phyloP scores from a whole-genome alignment of 768 basidiomycete genomes.

The Boletus coccyginus region DNA sequence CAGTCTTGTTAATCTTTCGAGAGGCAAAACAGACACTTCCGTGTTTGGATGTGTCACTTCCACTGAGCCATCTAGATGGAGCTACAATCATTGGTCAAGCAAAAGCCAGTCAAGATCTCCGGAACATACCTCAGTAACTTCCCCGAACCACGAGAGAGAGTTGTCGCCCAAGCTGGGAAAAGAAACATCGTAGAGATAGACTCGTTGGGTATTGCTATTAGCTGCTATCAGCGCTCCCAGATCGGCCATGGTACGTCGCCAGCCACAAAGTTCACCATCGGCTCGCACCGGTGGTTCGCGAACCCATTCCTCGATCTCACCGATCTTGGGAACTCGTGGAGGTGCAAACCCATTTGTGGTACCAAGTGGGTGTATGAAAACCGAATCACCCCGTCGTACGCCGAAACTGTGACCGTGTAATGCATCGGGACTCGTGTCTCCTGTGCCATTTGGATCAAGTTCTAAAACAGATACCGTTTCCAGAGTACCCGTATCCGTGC shows the following conservation, averaged over 20 bases:
- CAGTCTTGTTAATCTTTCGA: slow-evolving; percentile 70
- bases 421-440: slow-evolving; percentile 45
- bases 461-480: slow-evolving; percentile 83
- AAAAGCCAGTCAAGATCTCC: slow-evolving; percentile 4
- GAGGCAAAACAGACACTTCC: slow-evolving; percentile 46
- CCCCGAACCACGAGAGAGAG: slow-evolving; percentile 76
- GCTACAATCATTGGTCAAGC: slow-evolving; percentile 37
- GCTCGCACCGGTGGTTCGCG: slow-evolving; percentile 51
- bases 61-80: slow-evolving; percentile 71
- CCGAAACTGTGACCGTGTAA: slow-evolving; percentile 63
- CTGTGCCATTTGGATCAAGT: slow-evolving; percentile 79
- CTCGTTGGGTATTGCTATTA: slow-evolving; percentile 38
- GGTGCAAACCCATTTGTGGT: slow-evolving; percentile 67
- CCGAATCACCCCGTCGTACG: slow-evolving; percentile 78
- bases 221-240: slow-evolving; percentile 58
- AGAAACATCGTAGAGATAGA: slow-evolving; percentile 41
- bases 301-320: slow-evolving; percentile 81
- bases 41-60: slow-evolving; percentile 70
- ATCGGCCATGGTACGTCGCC: slow-evolving; percentile 72
- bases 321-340: slow-evolving; percentile 79
- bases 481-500: slow-evolving; percentile 47
- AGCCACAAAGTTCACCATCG: slow-evolving; percentile 57
- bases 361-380: slow-evolving; percentile 71
- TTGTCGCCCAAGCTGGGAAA: slow-evolving; percentile 40
- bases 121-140: slow-evolving; percentile 66